Percentiles rank a stretch among this genome's conserved stretches.
Conservation (phyloP, 352 stramenopile species). For the Peronosclerospora sorghi region DNA sequence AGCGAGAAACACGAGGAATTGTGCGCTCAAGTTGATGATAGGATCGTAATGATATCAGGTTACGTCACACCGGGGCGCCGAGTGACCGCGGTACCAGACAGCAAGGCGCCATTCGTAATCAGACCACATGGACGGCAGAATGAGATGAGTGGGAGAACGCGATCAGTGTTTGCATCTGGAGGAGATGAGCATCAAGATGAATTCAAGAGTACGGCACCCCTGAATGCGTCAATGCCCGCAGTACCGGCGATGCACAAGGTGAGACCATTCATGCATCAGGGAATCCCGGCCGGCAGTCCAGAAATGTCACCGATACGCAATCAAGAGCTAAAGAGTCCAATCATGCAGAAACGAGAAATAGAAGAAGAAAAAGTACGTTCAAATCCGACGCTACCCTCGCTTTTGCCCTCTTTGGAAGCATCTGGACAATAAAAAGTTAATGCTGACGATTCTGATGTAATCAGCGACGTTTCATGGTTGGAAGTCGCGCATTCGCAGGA, state of each 20-base stretch:
- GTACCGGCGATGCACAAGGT: conserved; percentile 6
- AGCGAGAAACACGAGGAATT: conserved; percentile 4
- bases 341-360: conserved; percentile 12
- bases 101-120: not conserved
- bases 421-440: conserved; percentile 9
- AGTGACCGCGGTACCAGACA: conserved; percentile 2
- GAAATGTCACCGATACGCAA: conserved; percentile 3
- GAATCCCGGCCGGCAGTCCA: conserved; percentile 7
- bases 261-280: conserved; percentile 5
- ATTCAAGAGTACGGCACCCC: conserved; percentile 1
- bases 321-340: conserved; percentile 24
- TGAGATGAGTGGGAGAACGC: not conserved
- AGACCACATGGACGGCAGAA: conserved; percentile 15
- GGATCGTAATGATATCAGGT: not conserved
- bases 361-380: not conserved
- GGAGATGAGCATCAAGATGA: conserved; percentile 2
- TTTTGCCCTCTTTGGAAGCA: conserved; percentile 13
- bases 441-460: conserved; percentile 34
- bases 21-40: no score
- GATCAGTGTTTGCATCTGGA: conserved; percentile 14
- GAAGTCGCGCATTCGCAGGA: conserved; percentile 59
- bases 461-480: conserved; percentile 24
- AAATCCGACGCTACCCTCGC: conserved; percentile 14
- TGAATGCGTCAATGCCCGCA: conserved; percentile 1
- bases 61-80: conserved; percentile 4